Percentiles rank a stretch among this genome's conserved stretches.
These are phyloP conservation scores for Allium sativum DNA, from an alignment of 106 monocot species.

Conservation along the genomic window DNA sequence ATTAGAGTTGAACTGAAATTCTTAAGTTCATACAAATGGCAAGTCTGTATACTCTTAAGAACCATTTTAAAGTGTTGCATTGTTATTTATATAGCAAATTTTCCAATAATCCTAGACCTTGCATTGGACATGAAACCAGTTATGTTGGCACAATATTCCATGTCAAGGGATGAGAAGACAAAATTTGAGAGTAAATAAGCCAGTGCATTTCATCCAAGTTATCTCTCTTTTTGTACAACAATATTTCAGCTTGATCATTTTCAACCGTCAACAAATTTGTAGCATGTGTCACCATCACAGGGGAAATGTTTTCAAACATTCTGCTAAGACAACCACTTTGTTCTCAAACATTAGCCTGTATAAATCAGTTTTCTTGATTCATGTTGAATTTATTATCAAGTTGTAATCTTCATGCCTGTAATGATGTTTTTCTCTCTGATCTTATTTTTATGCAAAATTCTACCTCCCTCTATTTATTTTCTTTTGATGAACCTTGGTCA, in stretches of 20 bases:
- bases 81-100: conserved; percentile 57
- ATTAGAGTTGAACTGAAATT: conserved; percentile 59
- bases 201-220: conserved; percentile 81
- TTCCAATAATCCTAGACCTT: conserved; percentile 81
- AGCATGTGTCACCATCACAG: conserved; percentile 88
- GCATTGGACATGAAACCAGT: conserved; percentile 77
- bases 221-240: conserved; percentile 76
- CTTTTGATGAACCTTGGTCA: too few relatives aligned
- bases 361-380: too few relatives aligned
- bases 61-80: conserved; percentile 43
- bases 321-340: too few relatives aligned
- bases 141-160: conserved; percentile 96
- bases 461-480: too few relatives aligned
- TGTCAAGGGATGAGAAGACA: conserved; percentile 82
- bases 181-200: conserved; percentile 81
- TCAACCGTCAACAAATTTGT: conserved; percentile 62
- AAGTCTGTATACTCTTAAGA: conserved; percentile 90
- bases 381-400: too few relatives aligned
- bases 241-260: conserved; percentile 49
- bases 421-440: too few relatives aligned
- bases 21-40: conserved; percentile 80
- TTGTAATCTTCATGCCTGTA: too few relatives aligned
- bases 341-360: too few relatives aligned
- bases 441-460: too few relatives aligned
- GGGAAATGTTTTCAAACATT: too few relatives aligned